phyloP scores from a whole-genome alignment of 371 early-diverging fungal genomes.

The Apophysomyces trapeziformis region DNA sequence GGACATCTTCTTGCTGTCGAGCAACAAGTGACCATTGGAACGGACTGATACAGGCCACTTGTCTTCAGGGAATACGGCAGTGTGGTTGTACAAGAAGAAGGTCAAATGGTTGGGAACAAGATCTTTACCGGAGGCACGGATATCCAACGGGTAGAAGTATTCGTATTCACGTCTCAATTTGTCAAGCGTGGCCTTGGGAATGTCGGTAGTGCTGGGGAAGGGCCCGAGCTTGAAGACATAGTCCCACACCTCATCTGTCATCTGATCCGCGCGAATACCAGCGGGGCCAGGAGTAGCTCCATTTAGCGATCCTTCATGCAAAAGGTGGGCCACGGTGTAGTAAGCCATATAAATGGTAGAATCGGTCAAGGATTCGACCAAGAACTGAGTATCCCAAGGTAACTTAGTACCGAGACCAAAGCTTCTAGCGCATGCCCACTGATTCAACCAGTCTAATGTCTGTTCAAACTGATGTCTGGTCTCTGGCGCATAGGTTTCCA shows the following conservation, averaged over 20 bases:
- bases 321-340: slow-evolving; percentile 97
- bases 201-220: slow-evolving; percentile 65
- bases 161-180: slow-evolving; percentile 87
- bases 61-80: slow-evolving; percentile 94
- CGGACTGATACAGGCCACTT: slow-evolving; percentile 96
- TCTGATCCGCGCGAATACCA: slow-evolving; percentile 80
- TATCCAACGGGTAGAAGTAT: slow-evolving; percentile 99
- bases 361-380: slow-evolving; percentile 99
- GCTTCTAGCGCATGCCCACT: slow-evolving; percentile 99
- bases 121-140: slow-evolving; percentile 99
- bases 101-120: slow-evolving; percentile 99
- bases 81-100: slow-evolving; percentile 99
- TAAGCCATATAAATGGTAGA: slow-evolving; percentile 99
- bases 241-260: slow-evolving; percentile 97
- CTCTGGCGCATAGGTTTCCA: slow-evolving; percentile 89
- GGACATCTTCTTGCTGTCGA: slow-evolving; percentile 99
- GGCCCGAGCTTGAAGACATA: slow-evolving; percentile 86
- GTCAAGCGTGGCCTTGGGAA: slow-evolving; percentile 70
- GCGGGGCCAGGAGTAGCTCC: slow-evolving; percentile 85
- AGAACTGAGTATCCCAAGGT: slow-evolving; percentile 97
- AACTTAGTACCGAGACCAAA: slow-evolving; percentile 98
- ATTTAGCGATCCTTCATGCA: slow-evolving; percentile 90
- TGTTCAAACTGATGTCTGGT: slow-evolving; percentile 89
- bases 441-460: slow-evolving; percentile 95
- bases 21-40: slow-evolving; percentile 97